Base-by-base conservation (phyloP, 129 eudicot species). In the Apium graveolens region DNA sequence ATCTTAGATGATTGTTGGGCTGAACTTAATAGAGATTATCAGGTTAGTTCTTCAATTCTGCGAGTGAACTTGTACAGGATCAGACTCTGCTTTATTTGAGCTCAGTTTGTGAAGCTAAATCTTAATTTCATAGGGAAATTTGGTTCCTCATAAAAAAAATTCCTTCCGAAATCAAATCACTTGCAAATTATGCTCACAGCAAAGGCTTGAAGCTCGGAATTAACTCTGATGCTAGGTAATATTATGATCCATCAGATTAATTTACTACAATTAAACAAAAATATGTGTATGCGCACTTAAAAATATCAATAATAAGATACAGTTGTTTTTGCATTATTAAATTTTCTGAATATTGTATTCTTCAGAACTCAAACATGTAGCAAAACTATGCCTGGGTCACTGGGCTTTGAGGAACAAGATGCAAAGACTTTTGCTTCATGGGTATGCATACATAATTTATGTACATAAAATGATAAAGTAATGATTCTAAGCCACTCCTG, bases 1-100 rank as follows among this genome's bases (percentile, higher is more conserved):
- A n/a, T n/a, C n/a, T 43, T 81, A 93, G 98, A 93, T 86, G 98
- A 93, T 85, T 93, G 98, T 76, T 93, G 98, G 98, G 98, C 92
- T 7, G 98, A 93, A 81, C 82, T 83, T 9, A 81, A 91, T 75
- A 87, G 98, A 85, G 97, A 93, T 74, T 87, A 97, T 53, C 4
- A 89, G 91, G 98, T 93, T 17, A 3, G 24, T 49, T 49, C 57
- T 16, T 14, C 21, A 14, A 16, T 5, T 1, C 55, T 49, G 5
- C 5, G 24, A 18, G 57, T 49, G 24, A 3, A 49, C 57, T 3
- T 13, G 53, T 18, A 14, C 57, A 6, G n/a, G 57, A 49, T 8
- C 57, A 17, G n/a, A n/a, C n/a, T n/a, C n/a, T n/a, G n/a, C n/a
- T n/a, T n/a, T n/a, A n/a, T n/a, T n/a, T n/a, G n/a, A n/a, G n/a